Conservation (phyloP, 805 yeast genomes). For the Suhomyces sp. region DNA sequence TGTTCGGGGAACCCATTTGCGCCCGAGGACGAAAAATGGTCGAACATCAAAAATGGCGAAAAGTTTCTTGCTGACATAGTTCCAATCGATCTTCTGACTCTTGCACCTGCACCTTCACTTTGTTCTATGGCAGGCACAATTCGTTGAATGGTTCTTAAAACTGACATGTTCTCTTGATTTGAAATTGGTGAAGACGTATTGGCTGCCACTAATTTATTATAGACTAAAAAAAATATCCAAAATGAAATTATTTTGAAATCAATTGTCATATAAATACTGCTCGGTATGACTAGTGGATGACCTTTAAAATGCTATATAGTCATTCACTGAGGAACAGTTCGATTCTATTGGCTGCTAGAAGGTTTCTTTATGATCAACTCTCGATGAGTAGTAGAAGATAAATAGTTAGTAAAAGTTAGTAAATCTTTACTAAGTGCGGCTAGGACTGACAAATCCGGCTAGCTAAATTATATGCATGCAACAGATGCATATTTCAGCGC, state of each 20-base stretch:
- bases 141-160: constrained; percentile 28
- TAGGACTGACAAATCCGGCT: not conserved
- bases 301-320: not conserved
- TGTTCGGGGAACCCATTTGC: constrained; percentile 81
- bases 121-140: constrained; percentile 57
- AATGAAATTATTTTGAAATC: not conserved
- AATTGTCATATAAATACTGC: not conserved
- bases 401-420: not conserved
- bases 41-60: constrained; percentile 81
- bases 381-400: not conserved
- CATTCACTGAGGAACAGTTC: not conserved
- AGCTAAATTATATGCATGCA: not conserved
- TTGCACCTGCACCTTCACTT: constrained; percentile 84
- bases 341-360: not conserved
- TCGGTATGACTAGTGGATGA: not conserved
- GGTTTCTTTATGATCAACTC: not conserved
- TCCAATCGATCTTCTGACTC: constrained; percentile 80
- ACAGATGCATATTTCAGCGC: not conserved
- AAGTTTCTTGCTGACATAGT: constrained; percentile 64
- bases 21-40: constrained; percentile 65
- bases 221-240: not conserved
- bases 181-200: not conserved
- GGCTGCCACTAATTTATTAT: not conserved
- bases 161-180: constrained; percentile 39
- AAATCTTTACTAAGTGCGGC: not conserved